phyloP scores from a whole-genome alignment of 2,329 filamentous ascomycete genomes.

The Dothideomycetes sp. region DNA sequence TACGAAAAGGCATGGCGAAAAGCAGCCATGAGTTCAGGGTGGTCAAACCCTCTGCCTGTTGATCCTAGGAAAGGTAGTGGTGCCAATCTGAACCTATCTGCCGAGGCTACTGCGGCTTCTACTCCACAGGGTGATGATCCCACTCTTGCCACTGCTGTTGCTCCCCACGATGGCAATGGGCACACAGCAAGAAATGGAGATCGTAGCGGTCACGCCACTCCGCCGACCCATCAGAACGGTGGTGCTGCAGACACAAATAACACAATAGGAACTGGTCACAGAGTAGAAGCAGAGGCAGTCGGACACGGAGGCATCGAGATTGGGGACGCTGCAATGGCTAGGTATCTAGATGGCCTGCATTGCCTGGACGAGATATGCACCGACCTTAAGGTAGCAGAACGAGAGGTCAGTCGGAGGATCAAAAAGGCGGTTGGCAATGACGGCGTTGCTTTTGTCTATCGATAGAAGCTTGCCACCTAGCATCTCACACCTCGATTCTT shows the following conservation, averaged over 20 bases:
- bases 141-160: background rate
- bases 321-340: conserved; percentile 38
- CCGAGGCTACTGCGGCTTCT: background rate
- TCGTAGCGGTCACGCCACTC: background rate
- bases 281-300: conserved; percentile 21
- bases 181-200: conserved; percentile 15
- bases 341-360: conserved; percentile 64
- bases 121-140: background rate
- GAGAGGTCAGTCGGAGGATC: conserved; percentile 58
- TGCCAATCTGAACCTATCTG: background rate
- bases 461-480: too few relatives aligned
- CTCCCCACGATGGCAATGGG: conserved; percentile 4
- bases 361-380: conserved; percentile 76
- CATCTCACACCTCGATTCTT: too few relatives aligned
- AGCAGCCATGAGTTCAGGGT: conserved; percentile 20
- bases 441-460: conserved; percentile 10
- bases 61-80: background rate
- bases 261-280: conserved; percentile 21
- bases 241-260: conserved; percentile 4
- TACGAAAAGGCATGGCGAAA: conserved; percentile 20
- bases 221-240: conserved; percentile 17
- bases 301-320: conserved; percentile 9
- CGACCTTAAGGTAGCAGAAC: conserved; percentile 59
- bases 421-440: conserved; percentile 38
- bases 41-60: conserved; percentile 18